phyloP scores from a whole-genome alignment of 768 basidiomycete species.

The Imleria badia region DNA sequence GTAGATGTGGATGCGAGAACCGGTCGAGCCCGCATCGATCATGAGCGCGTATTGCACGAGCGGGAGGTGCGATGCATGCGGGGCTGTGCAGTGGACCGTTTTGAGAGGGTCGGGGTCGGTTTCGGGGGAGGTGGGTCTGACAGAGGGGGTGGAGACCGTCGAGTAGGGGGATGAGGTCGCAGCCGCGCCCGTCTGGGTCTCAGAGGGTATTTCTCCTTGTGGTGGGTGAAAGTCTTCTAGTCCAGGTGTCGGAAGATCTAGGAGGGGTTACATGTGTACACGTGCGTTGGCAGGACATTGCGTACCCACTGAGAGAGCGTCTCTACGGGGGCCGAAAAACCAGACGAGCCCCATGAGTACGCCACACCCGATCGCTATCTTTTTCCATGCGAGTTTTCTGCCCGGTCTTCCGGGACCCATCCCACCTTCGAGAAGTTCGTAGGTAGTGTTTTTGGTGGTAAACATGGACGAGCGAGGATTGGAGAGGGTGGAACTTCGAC shows the following conservation, averaged over 20 bases:
- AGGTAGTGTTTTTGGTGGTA: constrained; percentile 43
- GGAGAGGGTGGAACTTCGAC: constrained; percentile 8
- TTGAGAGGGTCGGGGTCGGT: constrained; percentile 71
- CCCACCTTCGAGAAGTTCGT: constrained; percentile 62
- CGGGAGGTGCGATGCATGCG: constrained; percentile 46
- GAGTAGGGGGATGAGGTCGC: constrained; percentile 2
- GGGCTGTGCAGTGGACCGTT: constrained; percentile 68
- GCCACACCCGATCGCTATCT: constrained; percentile 58
- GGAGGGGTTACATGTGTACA: not conserved
- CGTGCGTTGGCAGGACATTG: not conserved
- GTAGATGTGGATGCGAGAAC: constrained; percentile 97
- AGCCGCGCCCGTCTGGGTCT: not conserved
- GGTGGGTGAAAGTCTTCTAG: constrained; percentile 27
- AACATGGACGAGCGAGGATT: constrained; percentile 20
- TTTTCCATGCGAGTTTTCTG: constrained; percentile 57
- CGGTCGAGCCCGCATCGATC: constrained; percentile 98
- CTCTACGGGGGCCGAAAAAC: constrained; percentile 55
- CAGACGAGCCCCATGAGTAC: constrained; percentile 61
- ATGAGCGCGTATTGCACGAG: constrained; percentile 93
- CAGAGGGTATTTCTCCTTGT: constrained; percentile 13
- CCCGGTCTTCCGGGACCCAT: constrained; percentile 47
- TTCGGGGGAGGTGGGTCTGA: constrained; percentile 55
- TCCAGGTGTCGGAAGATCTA: constrained; percentile 18
- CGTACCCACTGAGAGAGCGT: constrained; percentile 21
- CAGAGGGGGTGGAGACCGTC: not conserved